A percentile compares a stretch with the other conserved stretches of the same genome.
These are phyloP conservation scores for Euphorbia celastroides DNA, from an alignment of 441 rosid genomes.

Conservation along the genomic window DNA sequence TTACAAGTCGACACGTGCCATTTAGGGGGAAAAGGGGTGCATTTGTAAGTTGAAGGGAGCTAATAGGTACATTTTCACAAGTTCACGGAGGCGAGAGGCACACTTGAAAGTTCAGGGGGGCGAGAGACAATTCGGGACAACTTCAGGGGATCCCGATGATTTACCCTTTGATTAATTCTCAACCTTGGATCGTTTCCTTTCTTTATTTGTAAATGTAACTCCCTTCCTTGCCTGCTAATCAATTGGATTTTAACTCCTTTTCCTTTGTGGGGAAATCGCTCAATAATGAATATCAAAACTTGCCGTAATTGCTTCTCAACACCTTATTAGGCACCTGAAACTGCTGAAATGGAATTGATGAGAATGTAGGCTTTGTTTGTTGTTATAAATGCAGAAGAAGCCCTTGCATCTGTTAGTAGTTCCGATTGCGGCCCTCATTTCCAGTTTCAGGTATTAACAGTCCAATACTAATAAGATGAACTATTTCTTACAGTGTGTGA, in stretches of 20 bases:
- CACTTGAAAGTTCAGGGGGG: no score
- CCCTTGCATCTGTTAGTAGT: no score
- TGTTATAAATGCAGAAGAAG: no score
- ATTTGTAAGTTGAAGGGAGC: no score
- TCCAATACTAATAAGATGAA: not conserved
- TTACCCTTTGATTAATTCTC: no score
- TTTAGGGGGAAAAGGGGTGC: no score
- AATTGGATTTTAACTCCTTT: constrained; percentile 18
- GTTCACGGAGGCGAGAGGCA: no score
- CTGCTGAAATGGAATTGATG: constrained; percentile 21
- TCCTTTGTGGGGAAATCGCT: constrained; percentile 25
- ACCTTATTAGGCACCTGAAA: not conserved
- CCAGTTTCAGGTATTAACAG: not conserved
- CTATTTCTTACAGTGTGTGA: not conserved
- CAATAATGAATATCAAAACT: constrained; percentile 6
- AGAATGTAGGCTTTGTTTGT: constrained; percentile 46
- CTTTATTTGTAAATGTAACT: not conserved
- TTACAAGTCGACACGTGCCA: no score
- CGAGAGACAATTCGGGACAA: no score
- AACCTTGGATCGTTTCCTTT: no score
- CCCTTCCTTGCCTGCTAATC: not conserved
- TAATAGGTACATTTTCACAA: no score
- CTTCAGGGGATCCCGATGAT: no score
- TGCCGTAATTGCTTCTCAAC: not conserved
- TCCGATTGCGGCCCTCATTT: not conserved